Base-by-base conservation (phyloP, 768 basidiomycete species). In the Lactarius sp. region DNA sequence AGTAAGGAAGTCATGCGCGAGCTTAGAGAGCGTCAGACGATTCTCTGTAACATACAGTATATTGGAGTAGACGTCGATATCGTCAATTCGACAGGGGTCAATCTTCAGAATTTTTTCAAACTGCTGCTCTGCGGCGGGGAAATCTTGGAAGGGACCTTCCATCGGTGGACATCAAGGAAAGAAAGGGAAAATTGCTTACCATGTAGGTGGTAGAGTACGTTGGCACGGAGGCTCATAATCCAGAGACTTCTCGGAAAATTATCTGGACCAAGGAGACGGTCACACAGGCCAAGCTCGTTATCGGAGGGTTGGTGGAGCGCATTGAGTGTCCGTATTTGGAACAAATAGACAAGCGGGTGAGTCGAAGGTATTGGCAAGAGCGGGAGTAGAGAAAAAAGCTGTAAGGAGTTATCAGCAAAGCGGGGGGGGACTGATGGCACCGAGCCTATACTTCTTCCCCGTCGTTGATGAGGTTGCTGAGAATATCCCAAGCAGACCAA, bases 21-120 rank as follows among this genome's bases (percentile, higher is more conserved):
- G 80, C 72, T 86, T 86, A 20, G 94, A 94, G 49, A 99, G 78
- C 71, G 96, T 95, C 39, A 91, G 77, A 51, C 85, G 83, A 69
- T 92, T 92, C 70, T 94, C 91, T 53, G 92, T 92, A 3, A 98
- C 94, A 74, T 98, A 98, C 47, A 98, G 81, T 71, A 98, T 97
- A 72, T 98, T 97, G 60, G 94, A 96, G 73, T 90, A 94, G 42
- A 97, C 85, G 70, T 98, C 97, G 61, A 98, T 88, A 70, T 97
- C 92, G 67, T 99, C 97, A 61, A 97, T 84, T 31, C 94, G 84
- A 74, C 86, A 87, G 9, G 95, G 96, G 72, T 98, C 94, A 41
- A 87, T 71, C 3, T 78, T 75, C 39, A 92, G 82, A 39, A 98
- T 90, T 68, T 83, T 81, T 69, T 94, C 89, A 72, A 98, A 99